phyloP scores from a whole-genome alignment of 352 stramenopile genomes.

The Phytophthora lateralis region DNA sequence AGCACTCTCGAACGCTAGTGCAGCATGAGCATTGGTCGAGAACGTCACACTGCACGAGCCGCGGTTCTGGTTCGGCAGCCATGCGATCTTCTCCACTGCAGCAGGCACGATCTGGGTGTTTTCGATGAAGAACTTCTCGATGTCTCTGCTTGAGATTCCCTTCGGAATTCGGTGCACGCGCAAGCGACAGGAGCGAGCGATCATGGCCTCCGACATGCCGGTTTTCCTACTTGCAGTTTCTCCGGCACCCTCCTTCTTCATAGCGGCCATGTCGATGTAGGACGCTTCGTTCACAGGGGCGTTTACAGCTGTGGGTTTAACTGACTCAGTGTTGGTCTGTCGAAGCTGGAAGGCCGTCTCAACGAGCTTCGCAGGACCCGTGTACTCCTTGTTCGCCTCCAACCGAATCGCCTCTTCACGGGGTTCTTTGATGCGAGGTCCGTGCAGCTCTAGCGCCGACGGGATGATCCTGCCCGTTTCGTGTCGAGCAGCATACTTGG shows the following conservation, averaged over 20 bases:
- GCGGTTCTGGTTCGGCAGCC: conserved; percentile 64
- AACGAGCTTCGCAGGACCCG: conserved; percentile 46
- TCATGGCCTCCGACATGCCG: conserved; percentile 35
- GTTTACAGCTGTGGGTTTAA: conserved; percentile 14
- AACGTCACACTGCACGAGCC: conserved; percentile 80
- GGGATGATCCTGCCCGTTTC: conserved; percentile 67
- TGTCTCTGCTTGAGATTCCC: conserved; percentile 62
- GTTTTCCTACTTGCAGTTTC: conserved; percentile 12
- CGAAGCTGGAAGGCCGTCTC: conserved; percentile 46
- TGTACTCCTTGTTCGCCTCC: conserved; percentile 22
- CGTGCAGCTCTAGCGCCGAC: conserved; percentile 66
- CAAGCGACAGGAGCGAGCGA: conserved; percentile 68
- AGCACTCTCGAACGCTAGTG: conserved; percentile 68
- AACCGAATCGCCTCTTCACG: conserved; percentile 2
- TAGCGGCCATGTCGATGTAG: conserved; percentile 38
- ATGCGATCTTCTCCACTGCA: conserved; percentile 70
- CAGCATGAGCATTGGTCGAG: conserved; percentile 59
- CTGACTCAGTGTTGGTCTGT: neutral
- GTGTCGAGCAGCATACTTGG: conserved; percentile 76
- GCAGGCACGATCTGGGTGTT: conserved; percentile 66
- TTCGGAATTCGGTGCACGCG: conserved; percentile 79
- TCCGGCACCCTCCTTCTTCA: conserved; percentile 6
- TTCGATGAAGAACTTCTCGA: conserved; percentile 75
- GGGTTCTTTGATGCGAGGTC: conserved; percentile 32
- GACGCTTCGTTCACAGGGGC: conserved; percentile 36